These are phyloP conservation scores for Myriosclerotinia scirpicola DNA, from an alignment of 2,329 filamentous ascomycete species.

Conservation along the genomic window DNA sequence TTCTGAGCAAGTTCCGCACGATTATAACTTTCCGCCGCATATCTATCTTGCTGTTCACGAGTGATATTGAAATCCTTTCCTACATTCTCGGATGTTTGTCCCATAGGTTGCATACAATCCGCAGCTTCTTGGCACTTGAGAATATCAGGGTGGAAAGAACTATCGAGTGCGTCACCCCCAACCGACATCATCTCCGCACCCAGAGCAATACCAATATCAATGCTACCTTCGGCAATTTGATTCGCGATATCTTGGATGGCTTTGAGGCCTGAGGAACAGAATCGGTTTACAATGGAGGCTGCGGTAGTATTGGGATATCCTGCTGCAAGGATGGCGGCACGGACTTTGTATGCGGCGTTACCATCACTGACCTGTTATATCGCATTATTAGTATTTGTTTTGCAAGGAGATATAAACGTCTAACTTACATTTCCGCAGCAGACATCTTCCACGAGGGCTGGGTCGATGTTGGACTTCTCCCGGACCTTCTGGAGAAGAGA, in stretches of 20 bases:
- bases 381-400: conserved; percentile 12
- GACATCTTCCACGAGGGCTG: conserved; percentile 82
- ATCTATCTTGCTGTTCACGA: conserved; percentile 79
- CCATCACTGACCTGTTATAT: conserved; percentile 68
- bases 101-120: conserved; percentile 95
- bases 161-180: conserved; percentile 66
- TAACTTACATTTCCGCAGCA: conserved; percentile 80
- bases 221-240: conserved; percentile 75
- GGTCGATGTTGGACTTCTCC: conserved; percentile 73
- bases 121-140: conserved; percentile 70
- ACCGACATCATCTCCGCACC: conserved; percentile 87
- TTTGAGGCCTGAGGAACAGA: conserved; percentile 96
- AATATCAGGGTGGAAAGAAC: conserved; percentile 77
- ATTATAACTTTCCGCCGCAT: conserved; percentile 82
- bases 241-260: conserved; percentile 93
- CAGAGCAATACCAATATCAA: conserved; percentile 83
- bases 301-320: conserved; percentile 89
- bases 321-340: conserved; percentile 83
- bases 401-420: conserved; percentile 1
- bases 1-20: conserved; percentile 89
- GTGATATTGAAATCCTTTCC: conserved; percentile 84
- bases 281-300: conserved; percentile 84
- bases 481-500: conserved; percentile 76
- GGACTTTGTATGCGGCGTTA: conserved; percentile 87
- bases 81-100: conserved; percentile 96